Percentiles rank a stretch among this genome's conserved stretches.
Evolutionary conservation across 2,329 filamentous ascomycete genomes (phyloP).

Genomic region (Talaromyces sp.): DNA sequence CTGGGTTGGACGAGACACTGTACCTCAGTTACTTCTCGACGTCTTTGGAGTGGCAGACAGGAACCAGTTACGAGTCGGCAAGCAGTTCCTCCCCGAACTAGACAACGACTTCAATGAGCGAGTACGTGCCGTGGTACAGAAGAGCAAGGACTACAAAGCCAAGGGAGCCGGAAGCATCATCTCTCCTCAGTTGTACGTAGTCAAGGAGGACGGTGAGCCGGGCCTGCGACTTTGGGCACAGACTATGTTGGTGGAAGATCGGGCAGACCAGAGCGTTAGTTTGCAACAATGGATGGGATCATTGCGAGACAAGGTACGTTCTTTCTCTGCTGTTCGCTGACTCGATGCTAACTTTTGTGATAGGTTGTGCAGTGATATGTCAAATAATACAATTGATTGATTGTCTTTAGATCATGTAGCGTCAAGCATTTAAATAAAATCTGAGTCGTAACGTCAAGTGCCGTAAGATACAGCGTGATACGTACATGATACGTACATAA

Average conservation of each 20-base stretch:
- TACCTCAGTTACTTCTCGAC: conserved; percentile 82
- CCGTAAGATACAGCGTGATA: background rate
- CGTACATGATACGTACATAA: background rate
- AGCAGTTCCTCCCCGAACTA: conserved; percentile 78
- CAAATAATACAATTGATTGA: conserved; percentile 18
- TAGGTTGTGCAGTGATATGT: conserved; percentile 36
- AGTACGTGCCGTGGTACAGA: conserved; percentile 83
- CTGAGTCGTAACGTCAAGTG: background rate
- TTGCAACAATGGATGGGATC: conserved; percentile 90
- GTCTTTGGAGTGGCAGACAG: conserved; percentile 88
- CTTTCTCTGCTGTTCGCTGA: background rate
- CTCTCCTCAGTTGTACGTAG: conserved; percentile 89
- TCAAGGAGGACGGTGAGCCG: conserved; percentile 93
- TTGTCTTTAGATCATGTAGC: conserved; percentile 23
- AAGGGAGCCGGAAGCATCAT: conserved; percentile 89
- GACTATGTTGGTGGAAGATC: conserved; percentile 90
- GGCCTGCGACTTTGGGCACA: conserved; percentile 95
- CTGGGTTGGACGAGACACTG: conserved; percentile 90
- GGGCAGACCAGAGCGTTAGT: conserved; percentile 90
- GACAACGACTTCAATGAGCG: conserved; percentile 97
- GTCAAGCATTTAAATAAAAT: conserved; percentile 24
- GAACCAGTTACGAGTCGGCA: conserved; percentile 83
- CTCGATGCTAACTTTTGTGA: conserved; percentile 13
- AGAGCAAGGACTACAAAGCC: conserved; percentile 82
- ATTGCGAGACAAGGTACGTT: conserved; percentile 78